phyloP scores from a whole-genome alignment of 345 rosid species.

The Leavenworthia alabamica region DNA sequence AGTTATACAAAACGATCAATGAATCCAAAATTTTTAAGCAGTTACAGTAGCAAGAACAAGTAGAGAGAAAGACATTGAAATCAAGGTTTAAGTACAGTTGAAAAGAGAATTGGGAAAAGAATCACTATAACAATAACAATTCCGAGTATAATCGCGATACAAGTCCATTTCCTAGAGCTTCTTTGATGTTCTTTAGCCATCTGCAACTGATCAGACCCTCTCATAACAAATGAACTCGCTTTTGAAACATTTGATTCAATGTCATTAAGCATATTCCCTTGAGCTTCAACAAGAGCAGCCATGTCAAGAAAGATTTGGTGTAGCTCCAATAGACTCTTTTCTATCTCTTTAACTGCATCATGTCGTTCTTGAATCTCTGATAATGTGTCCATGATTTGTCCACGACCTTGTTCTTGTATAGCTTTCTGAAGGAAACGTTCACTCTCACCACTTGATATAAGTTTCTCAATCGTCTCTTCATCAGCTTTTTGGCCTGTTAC shows the following conservation, averaged over 20 bases:
- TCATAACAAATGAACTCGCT: conserved; percentile 58
- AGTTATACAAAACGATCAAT: conserved; percentile 10
- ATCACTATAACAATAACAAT: conserved; percentile 29
- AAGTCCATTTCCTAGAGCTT: conserved; percentile 63
- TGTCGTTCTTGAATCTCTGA: conserved; percentile 80
- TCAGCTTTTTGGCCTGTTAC: conserved; percentile 70
- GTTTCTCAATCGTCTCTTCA: conserved; percentile 58
- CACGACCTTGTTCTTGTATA: conserved; percentile 76
- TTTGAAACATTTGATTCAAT: conserved; percentile 68
- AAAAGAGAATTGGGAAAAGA: conserved; percentile 26
- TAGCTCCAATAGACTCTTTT: conserved; percentile 62
- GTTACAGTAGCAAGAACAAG: neutral
- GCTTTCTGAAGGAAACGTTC: conserved; percentile 77
- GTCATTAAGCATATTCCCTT: conserved; percentile 71
- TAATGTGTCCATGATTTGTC: conserved; percentile 67
- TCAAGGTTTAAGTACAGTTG: conserved; percentile 23
- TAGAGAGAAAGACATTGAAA: neutral
- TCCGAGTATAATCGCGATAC: conserved; percentile 39
- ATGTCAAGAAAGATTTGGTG: conserved; percentile 81
- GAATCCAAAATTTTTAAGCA: neutral
- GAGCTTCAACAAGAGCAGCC: conserved; percentile 80
- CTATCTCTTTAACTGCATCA: conserved; percentile 75
- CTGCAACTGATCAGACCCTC: conserved; percentile 49
- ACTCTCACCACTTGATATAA: conserved; percentile 77
- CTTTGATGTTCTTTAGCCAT: conserved; percentile 51